Evolutionary conservation across 2,329 filamentous ascomycete species (phyloP), one percentile per base, ranked within the genome.

Genomic region (Thelonectria olida): DNA sequence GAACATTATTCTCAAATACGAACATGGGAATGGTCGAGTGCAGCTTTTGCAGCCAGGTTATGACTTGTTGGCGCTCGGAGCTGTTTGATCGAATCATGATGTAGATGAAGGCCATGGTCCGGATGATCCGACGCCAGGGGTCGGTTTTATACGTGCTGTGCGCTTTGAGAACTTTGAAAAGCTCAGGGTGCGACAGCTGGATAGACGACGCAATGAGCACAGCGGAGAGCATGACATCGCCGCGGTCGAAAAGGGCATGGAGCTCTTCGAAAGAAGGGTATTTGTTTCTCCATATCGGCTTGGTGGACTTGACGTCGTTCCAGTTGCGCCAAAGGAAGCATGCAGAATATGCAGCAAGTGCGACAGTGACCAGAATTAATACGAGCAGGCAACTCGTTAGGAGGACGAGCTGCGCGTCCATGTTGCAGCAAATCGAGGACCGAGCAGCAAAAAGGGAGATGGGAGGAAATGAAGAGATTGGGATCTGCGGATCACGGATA

Each of bases 331-430:
- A 19, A 20, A 57, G 12, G 7, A 17, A 28, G 10, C 27, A 1
- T 10, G 20, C 4, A 5, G 17, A 12, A 19, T 49, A 55, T 15
- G 10, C 27, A 19, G 27, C 13, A 19, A 22, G 25, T 20, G n/a
- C 17, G 17, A 41, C 7, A 8, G n/a, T 5, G 20, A 15, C 8
- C 12, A 49, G 25, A 2, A 48, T 48, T 7, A 31, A 20, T 7
- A 41, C 9, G 22, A 55, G 31, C 42, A 54, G 39, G 15, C 38
- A 88, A 66, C 83, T 85, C 47, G 85, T 87, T 68, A 92, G 73
- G 47, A 85, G 83, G 34, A 90, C 69, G 2, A 93, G 75, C 0
- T 85, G 89, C 0, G 88, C 86, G 74, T 93, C 93, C 67, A 83
- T 87, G 3, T 87, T 86, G 67, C 93, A 93, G 23, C 22, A 4